phyloP scores from a whole-genome alignment of 495 filamentous ascomycete genomes.

The Hypoxylon fragiforme region DNA sequence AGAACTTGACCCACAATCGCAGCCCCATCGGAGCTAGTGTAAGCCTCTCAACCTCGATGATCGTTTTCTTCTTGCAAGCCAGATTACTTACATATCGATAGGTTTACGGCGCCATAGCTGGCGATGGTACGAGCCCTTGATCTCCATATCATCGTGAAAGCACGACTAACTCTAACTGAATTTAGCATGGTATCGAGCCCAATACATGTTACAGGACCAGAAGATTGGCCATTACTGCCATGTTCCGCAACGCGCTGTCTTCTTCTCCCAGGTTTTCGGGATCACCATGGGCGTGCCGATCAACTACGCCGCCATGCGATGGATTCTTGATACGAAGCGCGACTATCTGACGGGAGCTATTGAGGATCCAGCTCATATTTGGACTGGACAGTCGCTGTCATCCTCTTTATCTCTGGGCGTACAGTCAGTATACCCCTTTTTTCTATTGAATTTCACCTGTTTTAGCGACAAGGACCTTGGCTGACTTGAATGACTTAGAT shows the following conservation, averaged over 20 bases:
- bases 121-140: conserved; percentile 31
- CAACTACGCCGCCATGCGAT: conserved; percentile 51
- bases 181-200: conserved; percentile 54
- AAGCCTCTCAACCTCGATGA: not conserved
- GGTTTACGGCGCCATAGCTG: conserved; percentile 56
- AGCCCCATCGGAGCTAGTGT: conserved; percentile 57
- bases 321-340: conserved; percentile 53
- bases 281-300: conserved; percentile 53
- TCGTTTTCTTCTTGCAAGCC: not conserved
- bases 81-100: conserved; percentile 10
- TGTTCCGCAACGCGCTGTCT: conserved; percentile 58
- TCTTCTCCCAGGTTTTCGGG: conserved; percentile 60
- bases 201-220: conserved; percentile 57
- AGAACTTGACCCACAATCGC: conserved; percentile 47
- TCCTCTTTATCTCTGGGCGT: conserved; percentile 53
- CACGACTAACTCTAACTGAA: not conserved
- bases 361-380: conserved; percentile 57
- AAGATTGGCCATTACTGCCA: conserved; percentile 63
- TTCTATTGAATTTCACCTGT: too few species aligned
- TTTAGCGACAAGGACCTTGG: too few species aligned
- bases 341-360: conserved; percentile 56
- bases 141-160: not conserved
- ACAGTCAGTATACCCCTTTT: too few species aligned
- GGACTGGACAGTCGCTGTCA: conserved; percentile 56
- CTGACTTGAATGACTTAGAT: too few species aligned